A percentile compares a stretch with the other conserved stretches of the same genome.
phyloP scores from a whole-genome alignment of 768 basidiomycete genomes.

The Mycena haematopus region DNA sequence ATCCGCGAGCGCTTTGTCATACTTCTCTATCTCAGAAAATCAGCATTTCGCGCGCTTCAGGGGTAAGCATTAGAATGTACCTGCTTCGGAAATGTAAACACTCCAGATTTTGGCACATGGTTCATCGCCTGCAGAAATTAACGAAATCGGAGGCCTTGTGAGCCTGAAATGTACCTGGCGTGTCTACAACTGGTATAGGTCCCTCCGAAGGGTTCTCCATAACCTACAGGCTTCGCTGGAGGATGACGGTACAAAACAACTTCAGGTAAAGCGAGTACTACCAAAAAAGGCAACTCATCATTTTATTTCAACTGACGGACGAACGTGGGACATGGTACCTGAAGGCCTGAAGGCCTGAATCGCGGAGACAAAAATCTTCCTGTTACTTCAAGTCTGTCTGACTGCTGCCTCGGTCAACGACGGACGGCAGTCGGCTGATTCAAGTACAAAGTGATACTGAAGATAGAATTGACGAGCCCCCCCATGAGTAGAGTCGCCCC shows the following conservation, averaged over 20 bases:
- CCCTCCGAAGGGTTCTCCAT: slow-evolving; percentile 17
- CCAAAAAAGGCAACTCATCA: too few species aligned
- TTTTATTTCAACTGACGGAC: background rate
- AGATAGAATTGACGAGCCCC: slow-evolving; percentile 33
- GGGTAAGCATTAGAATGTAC: too few species aligned
- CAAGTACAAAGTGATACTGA: slow-evolving; percentile 31
- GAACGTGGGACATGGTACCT: background rate
- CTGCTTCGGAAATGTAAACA: slow-evolving; percentile 29
- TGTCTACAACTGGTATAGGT: slow-evolving; percentile 22
- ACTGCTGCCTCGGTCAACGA: background rate
- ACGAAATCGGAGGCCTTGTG: background rate
- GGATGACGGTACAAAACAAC: too few species aligned
- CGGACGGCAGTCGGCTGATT: slow-evolving; percentile 16
- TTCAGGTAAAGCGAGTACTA: background rate
- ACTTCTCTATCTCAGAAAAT: slow-evolving; percentile 16
- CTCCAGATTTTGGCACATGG: slow-evolving; percentile 30
- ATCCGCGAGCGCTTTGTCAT: slow-evolving; percentile 29
- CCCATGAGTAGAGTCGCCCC: slow-evolving; percentile 41
- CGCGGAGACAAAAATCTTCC: background rate
- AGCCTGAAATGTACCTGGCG: slow-evolving; percentile 23
- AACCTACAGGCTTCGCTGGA: background rate
- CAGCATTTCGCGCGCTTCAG: too few species aligned
- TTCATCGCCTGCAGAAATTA: slow-evolving; percentile 27
- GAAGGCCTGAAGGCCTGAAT: background rate
- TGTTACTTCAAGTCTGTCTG: too few species aligned